Conservation (phyloP, 2,329 filamentous ascomycete genomes). For the Aspergillus neotritici region DNA sequence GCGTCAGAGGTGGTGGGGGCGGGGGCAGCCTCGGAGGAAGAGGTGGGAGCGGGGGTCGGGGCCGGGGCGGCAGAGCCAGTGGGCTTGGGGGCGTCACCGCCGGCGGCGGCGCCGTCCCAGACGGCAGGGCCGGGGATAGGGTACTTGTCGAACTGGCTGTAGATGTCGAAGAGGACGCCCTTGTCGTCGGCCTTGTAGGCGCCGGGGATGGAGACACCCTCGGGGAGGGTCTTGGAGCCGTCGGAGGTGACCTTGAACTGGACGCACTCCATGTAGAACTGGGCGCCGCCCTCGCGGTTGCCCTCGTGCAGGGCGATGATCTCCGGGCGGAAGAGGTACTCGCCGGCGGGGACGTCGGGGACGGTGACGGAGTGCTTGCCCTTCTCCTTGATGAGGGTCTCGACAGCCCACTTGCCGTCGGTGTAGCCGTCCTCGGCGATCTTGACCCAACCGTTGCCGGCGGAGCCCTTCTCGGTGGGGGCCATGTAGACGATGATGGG, state of each 20-base stretch:
- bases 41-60: conserved; percentile 1
- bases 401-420: conserved; percentile 16
- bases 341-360: conserved; percentile 17
- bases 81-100: conserved; percentile 6
- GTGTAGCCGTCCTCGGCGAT: conserved; percentile 19
- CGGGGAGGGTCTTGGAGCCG: conserved; percentile 14
- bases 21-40: conserved; percentile 1
- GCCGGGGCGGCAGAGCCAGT: conserved; percentile 5
- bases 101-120: conserved; percentile 17
- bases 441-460: conserved; percentile 19
- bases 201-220: conserved; percentile 17
- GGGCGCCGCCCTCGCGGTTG: conserved; percentile 13
- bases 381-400: conserved; percentile 14
- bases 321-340: conserved; percentile 21
- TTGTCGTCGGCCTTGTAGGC: conserved; percentile 12
- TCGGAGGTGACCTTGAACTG: conserved; percentile 19
- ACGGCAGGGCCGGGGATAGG: conserved; percentile 18
- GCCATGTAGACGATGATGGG: conserved; percentile 20
- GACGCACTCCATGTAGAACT: conserved; percentile 23
- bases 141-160: conserved; percentile 15
- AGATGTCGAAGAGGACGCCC: conserved; percentile 17
- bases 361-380: conserved; percentile 21
- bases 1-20: conserved; percentile 2
- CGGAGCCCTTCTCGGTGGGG: conserved; percentile 13
- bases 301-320: conserved; percentile 21